Evolutionary conservation across 495 filamentous ascomycete genomes (phyloP).

Genomic region (Penicillium taxi): DNA sequence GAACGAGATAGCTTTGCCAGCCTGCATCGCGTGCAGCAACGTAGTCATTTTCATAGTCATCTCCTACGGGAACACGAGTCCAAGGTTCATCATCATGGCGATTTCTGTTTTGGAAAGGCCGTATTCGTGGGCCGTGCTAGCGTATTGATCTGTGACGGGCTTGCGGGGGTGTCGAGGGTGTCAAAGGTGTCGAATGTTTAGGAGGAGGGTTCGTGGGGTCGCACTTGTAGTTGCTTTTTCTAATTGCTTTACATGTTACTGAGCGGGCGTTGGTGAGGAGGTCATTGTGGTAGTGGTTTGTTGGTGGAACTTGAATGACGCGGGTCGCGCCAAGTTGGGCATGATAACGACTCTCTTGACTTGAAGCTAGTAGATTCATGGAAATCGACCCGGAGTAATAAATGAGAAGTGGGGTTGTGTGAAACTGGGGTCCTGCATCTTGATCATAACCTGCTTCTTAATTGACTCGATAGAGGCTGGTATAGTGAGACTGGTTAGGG

Average conservation of each 20-base stretch:
- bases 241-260: no score
- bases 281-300: no score
- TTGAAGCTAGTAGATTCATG: conserved; percentile 1
- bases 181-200: conserved; percentile 74
- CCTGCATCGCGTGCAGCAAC: conserved; percentile 51
- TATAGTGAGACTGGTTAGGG: conserved; percentile 3
- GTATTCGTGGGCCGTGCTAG: conserved; percentile 45
- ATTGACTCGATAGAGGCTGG: background rate
- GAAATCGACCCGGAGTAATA: conserved; percentile 1
- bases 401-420: background rate
- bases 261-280: conserved; percentile 1
- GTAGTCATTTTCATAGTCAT: conserved; percentile 58
- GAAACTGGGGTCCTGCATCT: background rate
- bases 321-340: no score
- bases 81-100: conserved; percentile 23
- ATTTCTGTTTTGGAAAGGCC: conserved; percentile 38
- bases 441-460: conserved; percentile 3
- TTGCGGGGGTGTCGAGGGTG: conserved; percentile 57
- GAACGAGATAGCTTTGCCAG: conserved; percentile 52
- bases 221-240: background rate
- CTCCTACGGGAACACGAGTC: conserved; percentile 57
- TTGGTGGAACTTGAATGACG: no score
- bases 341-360: no score
- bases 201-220: conserved; percentile 40
- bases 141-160: conserved; percentile 57